Percentiles rank a stretch among this genome's conserved stretches.
These are phyloP conservation scores for Trichosanthes truncata DNA, from an alignment of 306 rosid genomes.

Conservation along the genomic window DNA sequence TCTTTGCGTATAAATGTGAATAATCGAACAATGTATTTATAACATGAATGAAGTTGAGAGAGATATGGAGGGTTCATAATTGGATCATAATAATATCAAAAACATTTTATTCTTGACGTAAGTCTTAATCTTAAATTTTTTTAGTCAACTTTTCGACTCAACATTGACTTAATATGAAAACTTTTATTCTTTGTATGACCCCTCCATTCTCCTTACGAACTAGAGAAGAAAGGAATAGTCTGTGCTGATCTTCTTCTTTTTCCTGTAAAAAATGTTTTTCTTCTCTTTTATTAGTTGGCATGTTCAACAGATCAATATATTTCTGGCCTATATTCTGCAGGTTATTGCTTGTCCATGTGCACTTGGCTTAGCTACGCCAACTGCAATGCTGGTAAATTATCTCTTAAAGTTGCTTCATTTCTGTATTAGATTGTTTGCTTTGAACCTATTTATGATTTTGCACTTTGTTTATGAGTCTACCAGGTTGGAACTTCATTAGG, in stretches of 20 bases:
- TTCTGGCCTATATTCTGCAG: conserved; percentile 29
- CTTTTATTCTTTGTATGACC: not conserved
- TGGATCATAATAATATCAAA: not conserved
- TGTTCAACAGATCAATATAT: conserved; percentile 1
- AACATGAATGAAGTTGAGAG: not conserved
- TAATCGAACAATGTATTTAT: not conserved
- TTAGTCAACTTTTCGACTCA: not conserved
- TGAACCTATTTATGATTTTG: not conserved
- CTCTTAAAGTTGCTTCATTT: conserved; percentile 6
- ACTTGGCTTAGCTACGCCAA: conserved; percentile 96
- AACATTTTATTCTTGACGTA: not conserved
- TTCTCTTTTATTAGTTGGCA: conserved; percentile 7
- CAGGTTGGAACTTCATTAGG: conserved; percentile 98
- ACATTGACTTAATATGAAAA: not conserved
- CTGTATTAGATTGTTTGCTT: not conserved
- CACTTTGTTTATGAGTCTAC: conserved; percentile 4
- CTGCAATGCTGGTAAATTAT: conserved; percentile 85
- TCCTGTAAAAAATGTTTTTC: not conserved
- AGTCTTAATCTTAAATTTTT: not conserved
- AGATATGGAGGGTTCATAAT: not conserved
- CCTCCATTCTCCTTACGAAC: not conserved
- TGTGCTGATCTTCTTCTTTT: not conserved
- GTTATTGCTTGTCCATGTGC: conserved; percentile 99
- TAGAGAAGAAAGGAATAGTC: not conserved
- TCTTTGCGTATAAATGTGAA: not conserved